Evolutionary conservation across 1,284 basidiomycete species (phyloP).

Genomic region (Phellopilus nigrolimitatus): DNA sequence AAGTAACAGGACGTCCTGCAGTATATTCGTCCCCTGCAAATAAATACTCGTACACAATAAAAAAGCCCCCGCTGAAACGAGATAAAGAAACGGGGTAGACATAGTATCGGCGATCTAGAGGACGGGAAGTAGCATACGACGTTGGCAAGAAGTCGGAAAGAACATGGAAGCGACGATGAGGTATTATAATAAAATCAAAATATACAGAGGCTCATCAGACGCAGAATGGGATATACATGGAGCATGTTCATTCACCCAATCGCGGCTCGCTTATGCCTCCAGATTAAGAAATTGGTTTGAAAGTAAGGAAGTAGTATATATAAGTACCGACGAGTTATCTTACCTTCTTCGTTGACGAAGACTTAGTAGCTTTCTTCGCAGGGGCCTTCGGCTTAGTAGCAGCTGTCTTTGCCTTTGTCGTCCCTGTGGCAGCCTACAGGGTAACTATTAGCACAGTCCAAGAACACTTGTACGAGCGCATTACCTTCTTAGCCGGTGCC

Average conservation of each 20-base stretch:
- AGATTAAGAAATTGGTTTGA: no score
- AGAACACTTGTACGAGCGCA: neutral
- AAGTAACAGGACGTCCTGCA: no score
- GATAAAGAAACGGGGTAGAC: neutral
- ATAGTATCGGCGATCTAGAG: slow-evolving; percentile 1
- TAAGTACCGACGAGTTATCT: neutral
- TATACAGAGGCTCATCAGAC: neutral
- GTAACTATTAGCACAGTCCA: neutral
- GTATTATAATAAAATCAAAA: neutral
- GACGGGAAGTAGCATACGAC: neutral
- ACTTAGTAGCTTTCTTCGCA: slow-evolving; percentile 12
- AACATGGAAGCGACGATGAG: neutral
- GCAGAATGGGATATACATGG: neutral
- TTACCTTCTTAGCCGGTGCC: slow-evolving; percentile 34
- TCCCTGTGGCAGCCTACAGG: slow-evolving; percentile 31
- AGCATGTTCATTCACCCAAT: neutral
- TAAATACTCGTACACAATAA: slow-evolving; percentile 1
- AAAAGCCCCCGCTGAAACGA: no score
- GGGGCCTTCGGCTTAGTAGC: slow-evolving; percentile 33
- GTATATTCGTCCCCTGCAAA: slow-evolving; percentile 1
- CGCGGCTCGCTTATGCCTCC: neutral
- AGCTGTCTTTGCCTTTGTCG: slow-evolving; percentile 29
- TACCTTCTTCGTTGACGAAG: slow-evolving; percentile 7
- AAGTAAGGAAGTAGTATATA: neutral
- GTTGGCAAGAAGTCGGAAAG: neutral